Conservation (phyloP, 2,329 filamentous ascomycete genomes). For the Colletotrichum limetticola region DNA sequence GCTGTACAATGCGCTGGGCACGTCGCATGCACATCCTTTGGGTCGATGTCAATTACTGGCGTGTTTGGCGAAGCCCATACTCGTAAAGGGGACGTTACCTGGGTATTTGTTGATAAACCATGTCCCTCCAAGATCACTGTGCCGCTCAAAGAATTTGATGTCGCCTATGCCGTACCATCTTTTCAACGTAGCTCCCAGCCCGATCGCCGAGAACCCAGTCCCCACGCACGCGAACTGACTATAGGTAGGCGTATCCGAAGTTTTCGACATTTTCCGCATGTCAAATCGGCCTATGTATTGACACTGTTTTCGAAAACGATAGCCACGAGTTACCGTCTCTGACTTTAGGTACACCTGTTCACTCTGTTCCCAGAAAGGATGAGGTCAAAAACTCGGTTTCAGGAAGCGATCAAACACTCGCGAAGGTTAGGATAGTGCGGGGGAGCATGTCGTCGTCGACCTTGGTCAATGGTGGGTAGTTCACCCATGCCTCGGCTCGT, state of each 20-base stretch:
- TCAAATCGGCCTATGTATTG: background rate
- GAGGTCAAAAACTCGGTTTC: background rate
- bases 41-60: background rate
- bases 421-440: background rate
- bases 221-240: constrained; percentile 62
- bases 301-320: background rate
- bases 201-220: constrained; percentile 71
- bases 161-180: constrained; percentile 67
- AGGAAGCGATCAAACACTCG: background rate
- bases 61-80: no score
- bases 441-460: background rate
- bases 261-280: background rate
- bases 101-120: constrained; percentile 74
- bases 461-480: background rate
- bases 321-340: no score
- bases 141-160: constrained; percentile 69
- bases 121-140: constrained; percentile 68
- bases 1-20: constrained; percentile 70
- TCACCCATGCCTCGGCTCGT: background rate
- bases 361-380: background rate
- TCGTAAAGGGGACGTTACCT: constrained; percentile 42
- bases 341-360: background rate
- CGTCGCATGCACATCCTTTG: constrained; percentile 60
- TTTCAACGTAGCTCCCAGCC: constrained; percentile 68
- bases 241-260: constrained; percentile 37